Base-by-base conservation (phyloP, 148 eudicot species). In the Rheum nobile region DNA sequence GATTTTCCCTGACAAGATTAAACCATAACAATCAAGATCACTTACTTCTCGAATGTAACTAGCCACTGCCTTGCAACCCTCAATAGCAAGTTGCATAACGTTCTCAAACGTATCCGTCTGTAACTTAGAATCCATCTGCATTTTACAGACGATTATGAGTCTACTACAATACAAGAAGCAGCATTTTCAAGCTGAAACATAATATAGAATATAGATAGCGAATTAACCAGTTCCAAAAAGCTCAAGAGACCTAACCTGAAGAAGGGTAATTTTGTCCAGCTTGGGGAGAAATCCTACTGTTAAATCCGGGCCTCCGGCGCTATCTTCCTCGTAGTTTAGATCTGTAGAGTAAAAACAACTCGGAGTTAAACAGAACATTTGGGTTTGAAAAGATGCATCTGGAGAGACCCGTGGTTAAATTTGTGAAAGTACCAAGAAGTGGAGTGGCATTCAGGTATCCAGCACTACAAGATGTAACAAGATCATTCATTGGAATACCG, bases 291-390 rank as follows among this genome's bases (percentile, higher is more conserved):
- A 87, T 74, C 96, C 98, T 8, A 94, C 96, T 29, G 97, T 91
- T 32, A 94, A 91, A 86, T 94, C 98, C 43, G 98, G 97, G 75
- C 98, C 97, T 65, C 97, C 97, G 77, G 98, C 98, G 78, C 98
- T 91, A 77, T 94, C 98, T 83, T 94, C 98, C 17, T 88, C 83
- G 71, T 91, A 94, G 77, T 90, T 94, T 46, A 94, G 81, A 86
- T 91, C 98, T 91, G 89, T 44, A 19, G 55, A 75, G 16, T 26
- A 19, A 19, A 17, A 37, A 13, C 3, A 68, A 35, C 6, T 35
- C 4, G 14, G 21, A 68, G 28, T 17, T 34, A 2, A n/a, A 68
- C 21, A 32, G 11, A 26, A 59, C 1, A 57, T 57, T 28, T 13
- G 16, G 17, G 17, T 26, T 28, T 11, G 34, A 59, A 74, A 17